Base-by-base conservation (phyloP, 345 rosid species). In the Odontarrhena argentea region DNA sequence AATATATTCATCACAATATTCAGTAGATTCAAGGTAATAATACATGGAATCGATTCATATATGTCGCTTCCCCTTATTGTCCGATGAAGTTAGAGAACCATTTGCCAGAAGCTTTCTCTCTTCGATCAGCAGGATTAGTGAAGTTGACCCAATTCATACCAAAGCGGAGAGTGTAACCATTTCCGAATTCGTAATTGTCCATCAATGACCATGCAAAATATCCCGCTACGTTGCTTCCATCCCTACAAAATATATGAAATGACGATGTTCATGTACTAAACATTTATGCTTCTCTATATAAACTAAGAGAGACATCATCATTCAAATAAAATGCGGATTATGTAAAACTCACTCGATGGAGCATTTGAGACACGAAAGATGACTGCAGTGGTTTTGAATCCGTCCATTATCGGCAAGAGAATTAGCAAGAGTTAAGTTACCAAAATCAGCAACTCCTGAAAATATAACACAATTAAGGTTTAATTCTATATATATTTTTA, bases 101-200 rank as follows among this genome's bases (percentile, higher is more conserved):
- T 37, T 56, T 56, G 9, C 12, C 61, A 1, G 45, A 56, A 4
- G 15, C 61, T 38, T 56, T 56, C 15, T 56, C 25, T 9, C n/a
- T 37, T 36, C 60, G 9, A 10, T 55, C 44, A 37, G 42, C 42
- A 14, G 60, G 61, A 37, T 37, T 56, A 9, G 61, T 56, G 61
- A 56, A 56, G 45, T 56, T 56, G 30, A 56, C 61, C 45, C 45
- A 56, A 38, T 56, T 56, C 61, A 56, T 37, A 36, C 45, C 61
- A 15, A 37, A 37, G 0, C 61, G 26, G 7, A 56, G 18, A 5
- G 61, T 18, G 15, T 56, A 56, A 56, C 61, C 45, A 2, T 9
- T 37, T 22, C 61, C 26, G 6, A 37, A 56, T 15, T 56, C 61
- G 61, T 56, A 56, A 15, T 37, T 37, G 25, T 56, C 61, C 61